These are phyloP conservation scores for Huntiella savannae DNA, from an alignment of 2,329 filamentous ascomycete species.

Conservation along the genomic window DNA sequence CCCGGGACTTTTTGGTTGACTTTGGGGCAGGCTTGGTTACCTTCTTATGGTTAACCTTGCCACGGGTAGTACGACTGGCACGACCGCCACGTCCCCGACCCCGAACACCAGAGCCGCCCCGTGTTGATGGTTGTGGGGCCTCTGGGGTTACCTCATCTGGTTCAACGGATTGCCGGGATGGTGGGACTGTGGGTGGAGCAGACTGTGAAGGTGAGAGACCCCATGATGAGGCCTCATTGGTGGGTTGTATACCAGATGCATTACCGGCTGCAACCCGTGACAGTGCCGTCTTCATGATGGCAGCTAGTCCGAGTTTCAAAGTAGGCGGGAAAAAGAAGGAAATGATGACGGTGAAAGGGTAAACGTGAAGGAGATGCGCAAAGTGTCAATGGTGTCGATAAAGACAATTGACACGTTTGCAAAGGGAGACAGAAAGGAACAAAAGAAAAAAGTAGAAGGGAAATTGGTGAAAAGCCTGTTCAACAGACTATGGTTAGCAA, in stretches of 20 bases:
- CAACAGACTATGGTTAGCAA: not conserved
- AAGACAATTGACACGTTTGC: not conserved
- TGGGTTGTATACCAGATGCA: not conserved
- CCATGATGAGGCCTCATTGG: constrained; percentile 3
- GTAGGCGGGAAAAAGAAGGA: not conserved
- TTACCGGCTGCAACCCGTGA: too few species aligned
- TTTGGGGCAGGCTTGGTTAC: not conserved
- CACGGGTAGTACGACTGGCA: constrained; percentile 14
- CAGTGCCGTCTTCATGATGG: not conserved
- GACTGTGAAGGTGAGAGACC: not conserved
- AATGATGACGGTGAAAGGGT: not conserved
- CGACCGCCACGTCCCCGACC: constrained; percentile 13
- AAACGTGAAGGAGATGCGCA: too few species aligned
- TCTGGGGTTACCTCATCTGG: constrained; percentile 10
- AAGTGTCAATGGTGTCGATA: not conserved
- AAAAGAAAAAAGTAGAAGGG: not conserved
- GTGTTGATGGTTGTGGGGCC: constrained; percentile 12
- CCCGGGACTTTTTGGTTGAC: constrained; percentile 19
- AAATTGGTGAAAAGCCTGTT: not conserved
- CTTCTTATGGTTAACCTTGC: constrained; percentile 4
- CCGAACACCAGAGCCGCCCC: constrained; percentile 18
- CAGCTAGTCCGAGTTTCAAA: not conserved
- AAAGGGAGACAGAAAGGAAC: not conserved
- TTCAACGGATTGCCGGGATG: constrained; percentile 20
- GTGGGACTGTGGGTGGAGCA: not conserved